Conservation (phyloP, 1,284 basidiomycete genomes). For the Pyrrhoderma noxium region DNA sequence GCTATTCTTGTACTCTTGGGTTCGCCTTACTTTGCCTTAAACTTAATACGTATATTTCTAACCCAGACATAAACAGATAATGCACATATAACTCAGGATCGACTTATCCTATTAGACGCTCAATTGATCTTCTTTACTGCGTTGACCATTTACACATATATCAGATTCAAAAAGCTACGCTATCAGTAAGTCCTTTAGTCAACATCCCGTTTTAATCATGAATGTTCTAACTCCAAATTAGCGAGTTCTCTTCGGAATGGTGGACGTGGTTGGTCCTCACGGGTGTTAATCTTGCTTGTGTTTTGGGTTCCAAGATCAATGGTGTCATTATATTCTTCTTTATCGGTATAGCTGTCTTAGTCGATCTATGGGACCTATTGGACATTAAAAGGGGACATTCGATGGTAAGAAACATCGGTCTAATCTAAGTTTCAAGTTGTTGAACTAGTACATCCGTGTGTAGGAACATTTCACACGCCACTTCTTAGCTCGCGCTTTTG, state of each 20-base stretch:
- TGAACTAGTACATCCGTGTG: background rate
- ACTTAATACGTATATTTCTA: background rate
- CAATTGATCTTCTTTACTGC: conserved; percentile 95
- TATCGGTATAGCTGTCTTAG: conserved; percentile 85
- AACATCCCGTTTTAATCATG: conserved; percentile 1
- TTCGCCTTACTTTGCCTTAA: conserved; percentile 31
- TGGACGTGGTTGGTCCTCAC: conserved; percentile 93
- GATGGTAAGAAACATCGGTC: conserved; percentile 53
- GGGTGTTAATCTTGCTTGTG: conserved; percentile 89
- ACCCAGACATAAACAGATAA: conserved; percentile 57
- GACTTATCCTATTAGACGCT: conserved; percentile 94
- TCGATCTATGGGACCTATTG: conserved; percentile 93
- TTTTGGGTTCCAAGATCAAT: conserved; percentile 98
- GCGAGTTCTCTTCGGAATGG: conserved; percentile 85
- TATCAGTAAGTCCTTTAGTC: conserved; percentile 55
- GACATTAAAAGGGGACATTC: conserved; percentile 79
- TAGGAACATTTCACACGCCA: conserved; percentile 89
- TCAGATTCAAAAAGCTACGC: conserved; percentile 92
- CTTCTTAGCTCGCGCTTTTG: conserved; percentile 79
- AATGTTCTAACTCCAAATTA: conserved; percentile 26
- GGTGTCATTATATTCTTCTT: conserved; percentile 88
- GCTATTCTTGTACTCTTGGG: conserved; percentile 83
- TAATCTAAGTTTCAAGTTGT: too few relatives aligned
- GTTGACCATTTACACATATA: conserved; percentile 89
- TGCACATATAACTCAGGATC: conserved; percentile 91